phyloP scores from a whole-genome alignment of 164 flowering plant genomes.

The Chloranthus sessilifolius region DNA sequence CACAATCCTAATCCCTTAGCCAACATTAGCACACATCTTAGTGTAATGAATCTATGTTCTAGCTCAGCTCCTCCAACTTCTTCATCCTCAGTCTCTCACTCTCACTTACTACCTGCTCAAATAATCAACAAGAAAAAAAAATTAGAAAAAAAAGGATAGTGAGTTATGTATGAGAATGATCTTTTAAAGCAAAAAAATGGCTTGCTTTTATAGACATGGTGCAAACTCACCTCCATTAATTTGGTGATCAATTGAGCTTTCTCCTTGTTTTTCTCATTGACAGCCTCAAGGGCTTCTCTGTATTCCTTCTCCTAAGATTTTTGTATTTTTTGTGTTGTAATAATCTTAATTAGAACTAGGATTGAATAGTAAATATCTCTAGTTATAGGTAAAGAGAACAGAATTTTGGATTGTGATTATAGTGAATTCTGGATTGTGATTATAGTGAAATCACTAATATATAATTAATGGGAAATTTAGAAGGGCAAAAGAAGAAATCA shows the following conservation, averaged over 20 bases:
- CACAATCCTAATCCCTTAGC: slow-evolving; percentile 14
- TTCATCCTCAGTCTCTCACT: slow-evolving; percentile 81
- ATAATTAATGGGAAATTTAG: no score
- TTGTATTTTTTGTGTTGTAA: no score
- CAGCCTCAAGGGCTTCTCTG: slow-evolving; percentile 77
- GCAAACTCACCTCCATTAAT: slow-evolving; percentile 64
- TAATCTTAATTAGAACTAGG: no score
- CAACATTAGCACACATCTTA: slow-evolving; percentile 17
- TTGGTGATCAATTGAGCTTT: slow-evolving; percentile 64
- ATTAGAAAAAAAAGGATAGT: no score
- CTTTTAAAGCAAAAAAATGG: no score
- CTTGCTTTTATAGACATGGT: neutral
- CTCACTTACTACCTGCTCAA: slow-evolving; percentile 64
- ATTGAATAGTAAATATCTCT: no score
- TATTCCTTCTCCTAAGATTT: slow-evolving; percentile 79
- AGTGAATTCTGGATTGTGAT: no score
- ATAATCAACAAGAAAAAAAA: neutral
- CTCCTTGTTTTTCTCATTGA: slow-evolving; percentile 78
- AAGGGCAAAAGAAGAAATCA: no score
- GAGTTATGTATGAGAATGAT: no score
- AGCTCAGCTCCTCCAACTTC: slow-evolving; percentile 88
- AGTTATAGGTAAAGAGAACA: no score
- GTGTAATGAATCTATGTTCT: slow-evolving; percentile 45
- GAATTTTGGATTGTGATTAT: no score
- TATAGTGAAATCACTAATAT: no score